A percentile compares a stretch with the other conserved stretches of the same genome.
These are phyloP conservation scores for Stemphylium beticola DNA, from an alignment of 2,329 filamentous ascomycete species.

Conservation along the genomic window DNA sequence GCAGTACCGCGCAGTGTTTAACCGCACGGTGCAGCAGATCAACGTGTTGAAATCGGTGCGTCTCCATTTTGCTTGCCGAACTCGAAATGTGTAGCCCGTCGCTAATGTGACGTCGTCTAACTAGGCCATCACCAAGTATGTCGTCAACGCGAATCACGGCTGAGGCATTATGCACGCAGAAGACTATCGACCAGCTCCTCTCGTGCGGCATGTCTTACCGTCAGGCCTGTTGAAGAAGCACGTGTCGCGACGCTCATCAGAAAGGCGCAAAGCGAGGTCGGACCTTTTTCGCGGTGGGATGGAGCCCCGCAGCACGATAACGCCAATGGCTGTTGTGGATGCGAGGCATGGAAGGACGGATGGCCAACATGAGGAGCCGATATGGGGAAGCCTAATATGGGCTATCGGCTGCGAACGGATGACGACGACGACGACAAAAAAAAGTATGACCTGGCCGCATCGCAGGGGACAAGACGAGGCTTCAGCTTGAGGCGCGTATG, in stretches of 20 bases:
- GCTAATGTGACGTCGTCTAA: conserved; percentile 18
- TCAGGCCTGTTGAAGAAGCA: conserved; percentile 12
- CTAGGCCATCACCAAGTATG: conserved; percentile 51
- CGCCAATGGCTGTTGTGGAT: conserved; percentile 37
- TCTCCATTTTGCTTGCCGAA: conserved; percentile 17
- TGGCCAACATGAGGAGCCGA: conserved; percentile 19
- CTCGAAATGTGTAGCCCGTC: conserved; percentile 23
- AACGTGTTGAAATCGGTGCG: conserved; percentile 63
- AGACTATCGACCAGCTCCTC: not conserved
- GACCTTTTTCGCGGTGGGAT: conserved; percentile 25
- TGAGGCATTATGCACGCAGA: conserved; percentile 40
- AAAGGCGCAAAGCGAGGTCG: conserved; percentile 33
- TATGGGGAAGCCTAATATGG: conserved; percentile 16
- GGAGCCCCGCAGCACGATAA: conserved; percentile 39
- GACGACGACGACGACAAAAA: conserved; percentile 1
- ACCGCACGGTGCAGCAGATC: conserved; percentile 79
- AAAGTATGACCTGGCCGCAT: not conserved
- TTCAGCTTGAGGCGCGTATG: no score
- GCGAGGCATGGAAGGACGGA: conserved; percentile 36
- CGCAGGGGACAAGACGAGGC: not conserved
- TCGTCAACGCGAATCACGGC: conserved; percentile 46
- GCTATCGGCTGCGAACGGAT: conserved; percentile 40
- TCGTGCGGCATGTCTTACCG: conserved; percentile 14
- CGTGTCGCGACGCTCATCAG: conserved; percentile 17
- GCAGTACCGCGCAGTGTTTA: conserved; percentile 86